Evolutionary conservation across 2,329 filamentous ascomycete genomes (phyloP), one percentile per base, ranked within the genome.

Genomic region (Trichophyton schoenleinii): DNA sequence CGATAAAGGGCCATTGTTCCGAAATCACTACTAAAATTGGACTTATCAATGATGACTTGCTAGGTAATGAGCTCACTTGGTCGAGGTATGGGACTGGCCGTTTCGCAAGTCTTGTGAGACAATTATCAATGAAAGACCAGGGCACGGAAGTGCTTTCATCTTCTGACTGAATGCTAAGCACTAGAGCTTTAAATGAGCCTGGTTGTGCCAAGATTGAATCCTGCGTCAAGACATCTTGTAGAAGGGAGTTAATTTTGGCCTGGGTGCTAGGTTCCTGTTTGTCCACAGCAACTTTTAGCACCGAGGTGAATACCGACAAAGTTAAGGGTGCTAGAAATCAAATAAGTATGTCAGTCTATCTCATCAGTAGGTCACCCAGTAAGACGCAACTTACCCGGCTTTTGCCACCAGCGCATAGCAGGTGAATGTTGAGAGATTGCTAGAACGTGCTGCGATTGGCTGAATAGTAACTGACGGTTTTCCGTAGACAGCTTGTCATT

Each of bases 321-420:
- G 76, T 72, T 66, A 79, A 72, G 11, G 72, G 70, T 11, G 71
- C 70, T 63, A 62, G 60, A 36, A 57, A 22, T 38, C 9, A 13
- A 38, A 38, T 13, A 11, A 48, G 22, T 52, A 59, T 9, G 63
- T 44, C 7, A 44, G 22, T 42, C 38, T n/a, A 18, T 15, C 9
- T 25, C 8, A 55, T 70, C 62, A 68, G 20, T 49, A 44, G 42
- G 15, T 7, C 64, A 49, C 22, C 52, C 31, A 41, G 53, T 36
- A 15, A 28, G n/a, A 46, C 25, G 7, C 22, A 62, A 64, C 72
- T 66, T 70, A 75, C 80, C 82, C 63, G 81, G 78, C 69, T 88
- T 91, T 64, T 87, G 81, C 77, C 94, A 96, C 92, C 92, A 97
- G 64, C 87, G 85, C 85, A 96, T 94, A 4, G 86, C 86, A 0